Evolutionary conservation across 2,329 filamentous ascomycete genomes (phyloP), one percentile per base, ranked within the genome.

Genomic region (Fusarium ramigenum): DNA sequence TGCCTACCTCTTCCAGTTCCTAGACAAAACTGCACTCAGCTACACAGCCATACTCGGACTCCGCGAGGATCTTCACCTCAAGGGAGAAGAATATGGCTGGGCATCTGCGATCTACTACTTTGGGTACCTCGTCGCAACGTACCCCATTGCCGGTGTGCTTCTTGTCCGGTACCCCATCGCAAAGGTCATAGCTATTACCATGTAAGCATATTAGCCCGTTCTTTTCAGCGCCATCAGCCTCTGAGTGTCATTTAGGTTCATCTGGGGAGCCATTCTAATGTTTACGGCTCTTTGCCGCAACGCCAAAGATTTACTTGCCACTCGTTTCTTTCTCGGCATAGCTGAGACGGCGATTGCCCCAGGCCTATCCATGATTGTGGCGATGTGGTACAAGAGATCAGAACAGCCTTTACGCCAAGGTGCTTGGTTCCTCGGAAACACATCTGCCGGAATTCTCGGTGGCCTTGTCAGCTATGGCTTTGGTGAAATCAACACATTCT

Each of bases 1-100:
- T 5, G 39, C 54, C n/a, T 58, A 58, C n/a, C 28, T 58, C 28
- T 58, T 58, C 18, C 54, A 58, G 16, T 58, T 58, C 18, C 30
- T 58, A 15, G 54, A 58, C 30, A 58, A 58, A 2, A 34, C 54
- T 15, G 54, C 54, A 23, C 39, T 58, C 4, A 58, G 54, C 30
- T 58, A 46, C 4, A 58, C 54, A 16, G 28, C 54, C 1, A 58
- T 58, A 5, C 40, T 46, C 18, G 40, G 40, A 1, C 40, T 58
- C 7, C 30, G 40, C n/a, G 9, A 58, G n/a, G 54, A 58, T 46
- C 54, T 58, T 1, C 40, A 28, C 30, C 54, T 58, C 14, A 25
- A 21, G 18, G 40, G 54, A 16, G 39, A 58, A 23, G 40, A 58
- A 16, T 58, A 46, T 9, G 14, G 39, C 4, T 58, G 54, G 54